Evolutionary conservation across 345 rosid species (phyloP), one percentile per base, ranked within the genome.

Genomic region (Melaleuca quinquenervia): DNA sequence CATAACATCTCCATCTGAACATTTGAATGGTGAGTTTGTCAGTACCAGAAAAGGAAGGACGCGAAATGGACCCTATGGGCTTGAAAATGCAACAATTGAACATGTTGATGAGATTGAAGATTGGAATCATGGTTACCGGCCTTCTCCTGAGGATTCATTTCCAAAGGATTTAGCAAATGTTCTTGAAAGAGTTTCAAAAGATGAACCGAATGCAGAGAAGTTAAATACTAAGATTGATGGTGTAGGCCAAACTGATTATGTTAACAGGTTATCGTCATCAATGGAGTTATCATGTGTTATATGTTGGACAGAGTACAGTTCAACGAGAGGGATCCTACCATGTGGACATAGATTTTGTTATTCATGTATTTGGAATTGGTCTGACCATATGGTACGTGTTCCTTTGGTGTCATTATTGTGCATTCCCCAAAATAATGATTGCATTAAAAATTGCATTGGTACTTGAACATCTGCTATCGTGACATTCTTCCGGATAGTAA

Each of bases 271-370:
- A 82, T 84, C 93, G 6, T 84, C 87, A 85, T 87, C 95, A 86
- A 20, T 85, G 76, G 94, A 94, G 18, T 91, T 95, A 85, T 95
- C 99, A 36, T 97, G 99, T 87, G 94, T 91, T 85, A 97, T 97
- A 91, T 97, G 99, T 87, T 94, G 94, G 97, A 97, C 98, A 3
- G 98, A 95, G 82, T 96, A 94, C 86, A 90, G 96, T 88, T 87
- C 96, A 87, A 97, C 94, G 50, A 95, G 99, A 89, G 99, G 98
- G 83, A 85, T 95, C 76, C 90, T 97, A 90, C 92, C 96, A 78
- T 97, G 99, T 87, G 98, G 99, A 78, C 99, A 97, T 90, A 93
- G 98, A 85, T 97, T 96, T 93, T 97, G 99, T 88, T 97, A 94
- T 92, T 91, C 93, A 3, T 97, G 99, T 91, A 97, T 97, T 90